Percentiles rank a stretch among this genome's conserved stretches.
These are phyloP conservation scores for Ogataea philodendri DNA, from an alignment of 805 yeast genomes.

Conservation along the genomic window DNA sequence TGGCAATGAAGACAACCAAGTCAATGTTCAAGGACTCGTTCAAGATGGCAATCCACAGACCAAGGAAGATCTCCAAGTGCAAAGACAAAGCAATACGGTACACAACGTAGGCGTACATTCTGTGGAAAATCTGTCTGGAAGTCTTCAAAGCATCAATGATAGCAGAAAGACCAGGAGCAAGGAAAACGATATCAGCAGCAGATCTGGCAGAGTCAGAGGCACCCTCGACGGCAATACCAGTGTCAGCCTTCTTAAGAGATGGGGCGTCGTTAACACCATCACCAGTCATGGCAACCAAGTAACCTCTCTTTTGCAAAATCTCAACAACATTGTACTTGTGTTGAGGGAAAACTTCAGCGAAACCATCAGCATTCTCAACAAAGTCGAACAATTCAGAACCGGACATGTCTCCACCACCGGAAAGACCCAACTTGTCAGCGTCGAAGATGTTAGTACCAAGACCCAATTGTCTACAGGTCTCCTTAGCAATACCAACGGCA, in stretches of 20 bases:
- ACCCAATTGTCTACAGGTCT: conserved; percentile 97
- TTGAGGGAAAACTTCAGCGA: conserved; percentile 98
- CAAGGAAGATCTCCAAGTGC: conserved; percentile 91
- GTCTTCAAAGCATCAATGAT: conserved; percentile 93
- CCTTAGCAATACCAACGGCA: conserved; percentile 98
- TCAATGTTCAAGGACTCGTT: conserved; percentile 84
- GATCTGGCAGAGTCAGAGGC: conserved; percentile 96
- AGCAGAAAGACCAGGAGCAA: conserved; percentile 94
- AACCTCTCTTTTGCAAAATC: conserved; percentile 92
- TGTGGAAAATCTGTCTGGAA: conserved; percentile 96
- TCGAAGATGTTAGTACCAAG: conserved; percentile 94
- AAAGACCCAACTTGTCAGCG: conserved; percentile 94
- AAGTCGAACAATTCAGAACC: conserved; percentile 97
- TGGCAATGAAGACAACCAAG: conserved; percentile 93
- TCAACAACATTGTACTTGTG: conserved; percentile 96
- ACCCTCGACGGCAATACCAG: conserved; percentile 98
- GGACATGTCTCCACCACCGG: conserved; percentile 90
- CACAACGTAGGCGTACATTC: conserved; percentile 97
- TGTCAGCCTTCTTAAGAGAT: conserved; percentile 91
- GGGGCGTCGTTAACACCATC: conserved; percentile 99
- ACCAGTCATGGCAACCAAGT: conserved; percentile 99
- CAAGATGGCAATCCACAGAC: conserved; percentile 95
- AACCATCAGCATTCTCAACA: conserved; percentile 97
- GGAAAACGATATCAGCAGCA: conserved; percentile 94
- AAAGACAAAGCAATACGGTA: conserved; percentile 96